Conservation (phyloP, 805 yeast genomes). For the Starmerella bombicola region DNA sequence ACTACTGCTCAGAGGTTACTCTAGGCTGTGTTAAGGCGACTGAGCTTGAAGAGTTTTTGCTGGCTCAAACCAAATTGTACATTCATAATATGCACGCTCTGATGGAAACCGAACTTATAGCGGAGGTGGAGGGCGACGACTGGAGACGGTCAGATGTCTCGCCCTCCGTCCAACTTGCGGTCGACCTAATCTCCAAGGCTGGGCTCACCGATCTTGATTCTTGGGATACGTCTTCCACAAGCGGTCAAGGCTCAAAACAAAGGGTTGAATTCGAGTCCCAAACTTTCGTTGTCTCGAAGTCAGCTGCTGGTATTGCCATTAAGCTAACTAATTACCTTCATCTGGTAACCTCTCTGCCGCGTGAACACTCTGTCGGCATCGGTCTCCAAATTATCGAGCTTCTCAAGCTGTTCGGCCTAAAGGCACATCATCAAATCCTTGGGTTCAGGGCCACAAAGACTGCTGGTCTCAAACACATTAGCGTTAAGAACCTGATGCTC, state of each 20-base stretch:
- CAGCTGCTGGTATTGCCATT: conserved; percentile 33
- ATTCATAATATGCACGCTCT: conserved; percentile 43
- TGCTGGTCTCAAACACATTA: conserved; percentile 57
- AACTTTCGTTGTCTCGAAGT: conserved; percentile 47
- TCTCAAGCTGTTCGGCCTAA: conserved; percentile 41
- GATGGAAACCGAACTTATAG: conserved; percentile 36
- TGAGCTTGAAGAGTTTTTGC: conserved; percentile 54
- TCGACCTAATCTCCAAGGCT: conserved; percentile 41
- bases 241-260: not conserved
- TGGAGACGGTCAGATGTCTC: conserved; percentile 70
- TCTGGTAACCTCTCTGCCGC: conserved; percentile 42
- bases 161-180: conserved; percentile 35
- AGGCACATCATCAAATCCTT: conserved; percentile 47
- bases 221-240: conserved; percentile 32
- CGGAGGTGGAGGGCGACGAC: conserved; percentile 48
- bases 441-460: conserved; percentile 67
- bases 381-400: conserved; percentile 31
- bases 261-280: conserved; percentile 38
- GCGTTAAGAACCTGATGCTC: conserved; percentile 57
- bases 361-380: conserved; percentile 29
- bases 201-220: conserved; percentile 35
- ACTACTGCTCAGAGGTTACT: conserved; percentile 63
- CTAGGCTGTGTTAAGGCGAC: conserved; percentile 29
- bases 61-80: conserved; percentile 53
- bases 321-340: conserved; percentile 43